These are phyloP conservation scores for Elasticomyces elasticus DNA, from an alignment of 495 filamentous ascomycete genomes.

Conservation along the genomic window DNA sequence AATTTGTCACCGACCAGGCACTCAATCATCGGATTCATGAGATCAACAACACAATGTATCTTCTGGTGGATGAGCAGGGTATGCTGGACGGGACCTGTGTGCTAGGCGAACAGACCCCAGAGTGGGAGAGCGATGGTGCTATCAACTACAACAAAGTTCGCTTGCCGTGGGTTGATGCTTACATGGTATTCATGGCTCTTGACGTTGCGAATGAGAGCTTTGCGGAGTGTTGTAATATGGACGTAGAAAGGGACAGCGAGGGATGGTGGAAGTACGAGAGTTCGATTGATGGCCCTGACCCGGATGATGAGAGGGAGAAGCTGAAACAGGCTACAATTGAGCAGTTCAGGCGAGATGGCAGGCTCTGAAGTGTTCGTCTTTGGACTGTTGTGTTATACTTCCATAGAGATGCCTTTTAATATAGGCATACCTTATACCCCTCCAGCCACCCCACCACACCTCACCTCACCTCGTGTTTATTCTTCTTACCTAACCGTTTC, in stretches of 20 bases:
- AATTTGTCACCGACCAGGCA: neutral
- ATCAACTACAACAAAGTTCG: neutral
- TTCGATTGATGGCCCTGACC: neutral
- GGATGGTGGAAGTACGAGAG: neutral
- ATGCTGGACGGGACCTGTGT: neutral
- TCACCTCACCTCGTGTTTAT: no score
- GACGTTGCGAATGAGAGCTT: neutral
- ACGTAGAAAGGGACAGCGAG: neutral
- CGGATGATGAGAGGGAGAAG: no score
- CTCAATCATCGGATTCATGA: neutral
- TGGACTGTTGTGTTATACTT: no score
- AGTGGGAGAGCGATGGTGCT: neutral
- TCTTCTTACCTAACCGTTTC: constrained; percentile 15
- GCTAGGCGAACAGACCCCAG: neutral
- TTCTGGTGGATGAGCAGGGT: neutral
- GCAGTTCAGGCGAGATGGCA: no score
- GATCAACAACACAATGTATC: neutral
- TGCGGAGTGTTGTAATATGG: neutral
- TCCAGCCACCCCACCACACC: no score
- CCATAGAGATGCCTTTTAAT: no score
- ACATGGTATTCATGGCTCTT: neutral
- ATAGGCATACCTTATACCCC: no score
- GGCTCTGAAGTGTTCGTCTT: no score
- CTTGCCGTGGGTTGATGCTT: neutral
- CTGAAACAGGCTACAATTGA: no score